Evolutionary conservation across 805 yeast species (phyloP).

Genomic region (Cyberlindnera americana): DNA sequence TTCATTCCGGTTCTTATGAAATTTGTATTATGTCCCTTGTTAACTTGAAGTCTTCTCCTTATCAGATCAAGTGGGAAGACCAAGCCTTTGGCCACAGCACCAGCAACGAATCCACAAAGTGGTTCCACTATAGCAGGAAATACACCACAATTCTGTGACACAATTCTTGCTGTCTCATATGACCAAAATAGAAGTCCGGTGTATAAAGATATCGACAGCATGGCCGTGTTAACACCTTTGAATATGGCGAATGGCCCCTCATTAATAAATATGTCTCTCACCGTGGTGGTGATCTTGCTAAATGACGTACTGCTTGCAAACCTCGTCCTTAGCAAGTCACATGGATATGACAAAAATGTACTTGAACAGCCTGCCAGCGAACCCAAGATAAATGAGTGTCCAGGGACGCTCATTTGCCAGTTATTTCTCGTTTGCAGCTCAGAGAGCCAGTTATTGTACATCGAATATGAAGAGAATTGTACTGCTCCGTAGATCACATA

Average conservation of each 20-base stretch:
- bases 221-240: constrained; percentile 45
- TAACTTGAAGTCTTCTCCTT: constrained; percentile 73
- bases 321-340: constrained; percentile 84
- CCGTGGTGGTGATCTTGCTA: constrained; percentile 23
- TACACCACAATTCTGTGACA: constrained; percentile 10
- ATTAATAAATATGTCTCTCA: constrained; percentile 30
- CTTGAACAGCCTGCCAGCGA: constrained; percentile 73
- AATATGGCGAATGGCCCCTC: constrained; percentile 48
- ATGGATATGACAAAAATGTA: constrained; percentile 77
- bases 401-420: constrained; percentile 21
- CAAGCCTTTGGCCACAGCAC: constrained; percentile 63
- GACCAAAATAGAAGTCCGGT: constrained; percentile 75
- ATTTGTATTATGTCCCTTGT: constrained; percentile 30
- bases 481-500: constrained; percentile 81
- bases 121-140: constrained; percentile 39
- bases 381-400: constrained; percentile 56
- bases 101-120: constrained; percentile 71
- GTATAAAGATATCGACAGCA: constrained; percentile 62
- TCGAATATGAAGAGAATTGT: constrained; percentile 74
- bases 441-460: constrained; percentile 44
- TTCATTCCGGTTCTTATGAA: constrained; percentile 29
- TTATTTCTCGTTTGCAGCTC: constrained; percentile 25
- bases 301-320: constrained; percentile 59
- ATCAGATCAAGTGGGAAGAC: constrained; percentile 87
- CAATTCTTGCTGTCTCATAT: constrained; percentile 42